These are phyloP conservation scores for Rubus idaeus DNA, from an alignment of 306 rosid species.

Conservation along the genomic window DNA sequence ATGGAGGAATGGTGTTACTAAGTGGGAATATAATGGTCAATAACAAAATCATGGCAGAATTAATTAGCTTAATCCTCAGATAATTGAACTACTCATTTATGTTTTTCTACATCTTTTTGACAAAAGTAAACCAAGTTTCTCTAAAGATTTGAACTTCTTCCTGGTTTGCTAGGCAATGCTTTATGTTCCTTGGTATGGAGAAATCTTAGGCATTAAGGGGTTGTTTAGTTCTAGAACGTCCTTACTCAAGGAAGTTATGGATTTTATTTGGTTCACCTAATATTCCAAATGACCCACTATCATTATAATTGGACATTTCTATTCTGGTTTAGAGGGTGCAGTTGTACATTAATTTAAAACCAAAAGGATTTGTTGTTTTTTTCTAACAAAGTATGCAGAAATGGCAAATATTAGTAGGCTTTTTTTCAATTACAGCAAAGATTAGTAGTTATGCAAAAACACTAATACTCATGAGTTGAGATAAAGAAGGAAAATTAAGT, in stretches of 20 bases:
- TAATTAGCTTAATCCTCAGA: no score
- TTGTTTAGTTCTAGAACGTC: not conserved
- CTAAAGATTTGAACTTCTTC: not conserved
- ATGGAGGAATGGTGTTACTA: no score
- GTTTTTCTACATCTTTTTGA: no score
- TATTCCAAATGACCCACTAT: not conserved
- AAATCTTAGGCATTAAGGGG: not conserved
- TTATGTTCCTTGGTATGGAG: not conserved
- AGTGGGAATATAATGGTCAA: no score
- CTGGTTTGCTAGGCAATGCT: not conserved
- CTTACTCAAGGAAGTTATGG: not conserved
- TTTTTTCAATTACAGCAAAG: no score
- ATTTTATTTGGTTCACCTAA: slow-evolving; percentile 5
- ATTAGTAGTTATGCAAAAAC: not conserved
- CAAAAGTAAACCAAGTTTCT: no score
- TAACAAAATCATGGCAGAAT: no score
- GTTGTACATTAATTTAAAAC: not conserved
- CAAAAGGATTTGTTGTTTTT: not conserved
- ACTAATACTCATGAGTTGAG: no score
- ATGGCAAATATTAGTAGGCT: not conserved
- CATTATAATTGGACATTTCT: not conserved
- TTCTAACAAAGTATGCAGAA: not conserved
- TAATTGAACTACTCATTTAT: no score
- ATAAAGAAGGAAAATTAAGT: no score
- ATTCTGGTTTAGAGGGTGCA: not conserved